Evolutionary conservation across 2,329 filamentous ascomycete species (phyloP), one percentile per base, ranked within the genome.

Genomic region (Penicillium sclerotiorum): DNA sequence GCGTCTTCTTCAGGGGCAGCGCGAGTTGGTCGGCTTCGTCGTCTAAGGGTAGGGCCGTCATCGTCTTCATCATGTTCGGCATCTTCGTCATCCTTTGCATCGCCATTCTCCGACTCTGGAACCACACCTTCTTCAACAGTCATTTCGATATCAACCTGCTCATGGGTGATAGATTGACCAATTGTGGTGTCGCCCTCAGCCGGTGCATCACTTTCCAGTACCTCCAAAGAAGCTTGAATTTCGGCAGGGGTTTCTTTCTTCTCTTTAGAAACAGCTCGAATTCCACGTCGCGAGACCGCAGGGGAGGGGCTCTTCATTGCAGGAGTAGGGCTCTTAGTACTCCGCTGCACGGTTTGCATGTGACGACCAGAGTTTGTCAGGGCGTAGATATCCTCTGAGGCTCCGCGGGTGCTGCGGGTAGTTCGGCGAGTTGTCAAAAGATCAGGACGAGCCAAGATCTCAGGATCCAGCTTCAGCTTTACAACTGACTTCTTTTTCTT

Each of bases 361-460:
- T 85, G 81, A 50, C 74, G 78, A 15, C 83, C 83, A 7, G 82
- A 84, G 55, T 81, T 79, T 3, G 82, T 80, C 37, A 86, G 69
- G 13, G 79, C 80, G 38, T 83, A 70, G 12, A 85, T 76, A 27
- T 80, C 77, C 28, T 80, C 77, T 21, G 80, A 77, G 4, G 79
- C 72, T 55, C 82, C 80, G 53, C 82, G 80, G 20, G 78, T 83
- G 15, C 82, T 74, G 38, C 84, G 82, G 62, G 80, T 84, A 55
- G 78, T 84, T 53, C 82, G 77, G 55, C 83, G 62, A 56, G 51
- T 73, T 59, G 53, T 51, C 44, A 60, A 50, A 48, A 63, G 49
- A 40, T 67, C 32, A 53, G 67, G 52, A 43, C 70, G 59, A 45
- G 59, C 47, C 48, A 66, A 53, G 18, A 58, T 56, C 33, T 61